These are phyloP conservation scores for Persicaria tinctoria DNA, from an alignment of 148 eudicot genomes.

Conservation along the genomic window DNA sequence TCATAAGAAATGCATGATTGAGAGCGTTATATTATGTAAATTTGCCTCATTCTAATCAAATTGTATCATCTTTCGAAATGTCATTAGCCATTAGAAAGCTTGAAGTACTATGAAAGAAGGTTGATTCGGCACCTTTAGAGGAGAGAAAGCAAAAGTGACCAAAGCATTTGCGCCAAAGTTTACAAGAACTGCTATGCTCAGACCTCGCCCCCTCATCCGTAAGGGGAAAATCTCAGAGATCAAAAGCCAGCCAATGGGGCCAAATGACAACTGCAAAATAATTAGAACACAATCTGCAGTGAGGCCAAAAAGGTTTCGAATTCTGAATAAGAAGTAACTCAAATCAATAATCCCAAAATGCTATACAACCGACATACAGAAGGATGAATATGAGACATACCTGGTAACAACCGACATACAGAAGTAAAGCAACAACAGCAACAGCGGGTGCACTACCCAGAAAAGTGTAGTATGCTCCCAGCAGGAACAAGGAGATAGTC, in stretches of 20 bases:
- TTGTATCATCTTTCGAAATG: not conserved
- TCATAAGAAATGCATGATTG: too few relatives aligned
- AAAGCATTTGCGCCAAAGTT: constrained; percentile 91
- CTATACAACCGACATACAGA: not conserved
- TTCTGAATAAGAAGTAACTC: too few relatives aligned
- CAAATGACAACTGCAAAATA: constrained; percentile 76
- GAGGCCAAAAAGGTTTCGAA: not conserved
- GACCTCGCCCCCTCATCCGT: constrained; percentile 84
- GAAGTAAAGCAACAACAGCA: constrained; percentile 76
- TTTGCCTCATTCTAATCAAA: too few relatives aligned
- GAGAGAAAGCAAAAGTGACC: constrained; percentile 88
- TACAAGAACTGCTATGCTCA: constrained; percentile 81
- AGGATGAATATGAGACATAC: constrained; percentile 21
- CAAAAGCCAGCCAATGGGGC: constrained; percentile 99
- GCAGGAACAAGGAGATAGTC: constrained; percentile 68
- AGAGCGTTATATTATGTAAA: too few relatives aligned
- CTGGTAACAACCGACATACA: constrained; percentile 97
- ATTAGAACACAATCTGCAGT: not conserved
- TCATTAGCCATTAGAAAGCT: not conserved
- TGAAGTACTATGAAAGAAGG: not conserved
- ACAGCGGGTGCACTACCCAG: constrained; percentile 64
- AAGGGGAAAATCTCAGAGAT: constrained; percentile 96
- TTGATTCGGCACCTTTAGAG: constrained; percentile 49
- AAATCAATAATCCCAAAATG: too few relatives aligned
- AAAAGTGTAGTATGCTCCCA: constrained; percentile 89